phyloP scores from a whole-genome alignment of 2,329 filamentous ascomycete genomes.

The Fusarium tupiense region DNA sequence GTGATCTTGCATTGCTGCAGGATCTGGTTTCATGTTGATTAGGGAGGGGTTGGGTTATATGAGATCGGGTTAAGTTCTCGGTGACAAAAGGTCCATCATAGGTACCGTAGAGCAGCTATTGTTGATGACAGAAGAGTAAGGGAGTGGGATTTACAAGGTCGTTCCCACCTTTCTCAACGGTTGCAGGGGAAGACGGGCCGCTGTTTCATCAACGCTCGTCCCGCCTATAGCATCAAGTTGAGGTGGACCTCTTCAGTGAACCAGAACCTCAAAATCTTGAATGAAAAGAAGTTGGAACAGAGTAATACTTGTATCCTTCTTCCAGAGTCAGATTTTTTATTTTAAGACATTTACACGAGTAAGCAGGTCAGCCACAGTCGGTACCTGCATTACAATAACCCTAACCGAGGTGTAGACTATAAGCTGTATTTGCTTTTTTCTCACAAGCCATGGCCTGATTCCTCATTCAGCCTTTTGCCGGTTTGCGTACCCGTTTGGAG shows the following conservation, averaged over 20 bases:
- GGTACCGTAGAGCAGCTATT: not conserved
- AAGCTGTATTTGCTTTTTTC: conserved; percentile 29
- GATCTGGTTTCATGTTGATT: not conserved
- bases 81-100: not conserved
- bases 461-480: not conserved
- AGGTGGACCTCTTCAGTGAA: not conserved
- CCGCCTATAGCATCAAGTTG: not conserved
- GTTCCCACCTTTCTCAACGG: not conserved
- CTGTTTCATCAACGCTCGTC: conserved; percentile 19
- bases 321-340: not conserved
- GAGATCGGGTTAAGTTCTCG: not conserved
- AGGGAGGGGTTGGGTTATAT: not conserved
- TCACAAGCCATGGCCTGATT: conserved; percentile 31
- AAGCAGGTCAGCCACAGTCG: not conserved
- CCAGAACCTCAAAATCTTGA: not conserved
- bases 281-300: not conserved
- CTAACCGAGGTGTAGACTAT: not conserved
- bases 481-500: not conserved
- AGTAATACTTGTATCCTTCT: not conserved
- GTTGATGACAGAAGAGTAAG: not conserved
- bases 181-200: conserved; percentile 9
- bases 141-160: not conserved
- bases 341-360: not conserved
- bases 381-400: conserved; percentile 17
- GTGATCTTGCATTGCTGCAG: not conserved